phyloP scores from a whole-genome alignment of 257 asterid species.

The Gentiana dahurica region DNA sequence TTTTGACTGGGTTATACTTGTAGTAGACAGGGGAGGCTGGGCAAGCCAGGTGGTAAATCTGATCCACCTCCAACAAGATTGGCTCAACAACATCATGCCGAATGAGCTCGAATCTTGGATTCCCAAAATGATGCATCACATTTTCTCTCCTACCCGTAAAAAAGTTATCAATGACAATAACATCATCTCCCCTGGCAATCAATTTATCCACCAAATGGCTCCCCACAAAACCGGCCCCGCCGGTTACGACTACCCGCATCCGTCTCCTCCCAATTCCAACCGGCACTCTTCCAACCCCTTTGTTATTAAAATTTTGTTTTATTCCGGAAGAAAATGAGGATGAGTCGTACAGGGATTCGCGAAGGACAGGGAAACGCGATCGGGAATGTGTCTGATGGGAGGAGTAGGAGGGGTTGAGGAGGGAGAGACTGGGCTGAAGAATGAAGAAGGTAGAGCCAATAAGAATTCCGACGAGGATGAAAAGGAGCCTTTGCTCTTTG shows the following conservation, averaged over 20 bases:
- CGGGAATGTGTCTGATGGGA: constrained; percentile 1
- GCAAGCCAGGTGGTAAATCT: constrained; percentile 37
- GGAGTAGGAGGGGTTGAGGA: constrained; percentile 16
- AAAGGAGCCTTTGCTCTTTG: constrained; percentile 71
- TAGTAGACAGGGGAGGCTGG: constrained; percentile 42
- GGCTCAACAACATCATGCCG: constrained; percentile 39
- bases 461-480: constrained; percentile 59
- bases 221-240: constrained; percentile 38
- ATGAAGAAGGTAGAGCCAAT: constrained; percentile 74
- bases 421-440: constrained; percentile 46
- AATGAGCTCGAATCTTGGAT: constrained; percentile 31
- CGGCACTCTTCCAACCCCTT: constrained; percentile 20
- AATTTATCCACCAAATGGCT: constrained; percentile 35
- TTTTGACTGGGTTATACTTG: constrained; percentile 35
- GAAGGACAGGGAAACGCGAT: not conserved
- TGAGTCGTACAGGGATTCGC: not conserved
- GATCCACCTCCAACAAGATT: constrained; percentile 39
- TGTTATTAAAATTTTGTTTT: not conserved
- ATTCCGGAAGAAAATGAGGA: not conserved
- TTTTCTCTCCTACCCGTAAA: constrained; percentile 38
- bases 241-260: constrained; percentile 31
- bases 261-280: constrained; percentile 22
- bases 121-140: constrained; percentile 32
- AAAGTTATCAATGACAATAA: constrained; percentile 35
- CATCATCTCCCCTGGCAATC: constrained; percentile 31